Percentiles rank a stretch among this genome's conserved stretches.
Conservation (phyloP, 352 stramenopile species). For the Phytophthora sojae region DNA sequence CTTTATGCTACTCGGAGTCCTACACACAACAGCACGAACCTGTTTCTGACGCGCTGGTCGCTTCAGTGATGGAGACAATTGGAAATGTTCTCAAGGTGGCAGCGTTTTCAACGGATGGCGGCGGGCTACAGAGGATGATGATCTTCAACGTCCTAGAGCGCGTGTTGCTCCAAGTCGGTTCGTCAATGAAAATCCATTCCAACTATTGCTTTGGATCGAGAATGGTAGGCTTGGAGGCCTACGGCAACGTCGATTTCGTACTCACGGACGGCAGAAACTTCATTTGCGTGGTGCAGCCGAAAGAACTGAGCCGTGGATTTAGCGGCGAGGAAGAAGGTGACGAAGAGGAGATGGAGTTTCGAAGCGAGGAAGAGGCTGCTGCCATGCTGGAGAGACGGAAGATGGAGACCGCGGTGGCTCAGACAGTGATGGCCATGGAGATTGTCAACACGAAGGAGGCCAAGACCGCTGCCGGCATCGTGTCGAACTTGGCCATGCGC, state of each 20-base stretch:
- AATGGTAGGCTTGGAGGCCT: neutral
- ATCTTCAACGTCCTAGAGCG: neutral
- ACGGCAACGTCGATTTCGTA: neutral
- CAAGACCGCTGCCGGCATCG: neutral
- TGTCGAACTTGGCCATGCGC: conserved; percentile 10
- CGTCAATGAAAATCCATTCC: neutral
- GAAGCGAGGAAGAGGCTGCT: neutral
- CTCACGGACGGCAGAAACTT: neutral
- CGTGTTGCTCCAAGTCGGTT: no score
- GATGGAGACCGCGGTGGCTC: neutral
- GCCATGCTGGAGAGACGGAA: neutral
- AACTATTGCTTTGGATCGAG: neutral
- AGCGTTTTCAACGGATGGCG: no score
- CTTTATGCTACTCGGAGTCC: neutral
- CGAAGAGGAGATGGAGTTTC: neutral
- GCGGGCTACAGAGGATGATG: neutral
- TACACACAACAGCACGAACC: neutral
- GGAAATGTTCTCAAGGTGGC: neutral
- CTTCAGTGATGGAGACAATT: neutral
- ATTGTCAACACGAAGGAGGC: neutral
- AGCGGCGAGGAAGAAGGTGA: neutral
- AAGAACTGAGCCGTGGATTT: neutral
- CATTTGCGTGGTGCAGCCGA: neutral
- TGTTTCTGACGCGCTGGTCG: neutral
- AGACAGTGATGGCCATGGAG: neutral